These are phyloP conservation scores for Sphagnum tenellum DNA, from an alignment of 225 moss, liverwort and hornwort species.

Conservation along the genomic window DNA sequence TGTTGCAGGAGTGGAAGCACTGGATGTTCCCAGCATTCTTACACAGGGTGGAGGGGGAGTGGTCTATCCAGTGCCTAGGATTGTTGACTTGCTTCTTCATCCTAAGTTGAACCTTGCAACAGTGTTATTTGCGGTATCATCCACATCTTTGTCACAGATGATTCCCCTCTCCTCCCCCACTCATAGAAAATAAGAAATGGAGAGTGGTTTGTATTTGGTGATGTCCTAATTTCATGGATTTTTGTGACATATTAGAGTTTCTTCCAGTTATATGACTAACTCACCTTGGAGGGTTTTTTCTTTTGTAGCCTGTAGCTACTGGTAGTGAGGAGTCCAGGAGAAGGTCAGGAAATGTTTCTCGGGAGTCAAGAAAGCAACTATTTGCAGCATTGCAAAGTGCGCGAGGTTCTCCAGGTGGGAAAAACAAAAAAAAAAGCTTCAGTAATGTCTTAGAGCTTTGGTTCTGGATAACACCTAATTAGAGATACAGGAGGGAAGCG, in stretches of 20 bases:
- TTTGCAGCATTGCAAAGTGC: constrained; percentile 92
- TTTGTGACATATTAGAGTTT: too few species aligned
- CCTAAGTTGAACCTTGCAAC: constrained; percentile 93
- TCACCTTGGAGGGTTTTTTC: neutral
- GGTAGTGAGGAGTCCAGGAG: constrained; percentile 82
- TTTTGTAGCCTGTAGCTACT: constrained; percentile 49
- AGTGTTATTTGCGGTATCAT: constrained; percentile 71
- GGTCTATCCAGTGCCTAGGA: constrained; percentile 86
- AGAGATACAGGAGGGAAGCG: too few species aligned
- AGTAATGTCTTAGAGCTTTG: too few species aligned
- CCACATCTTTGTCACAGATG: constrained; percentile 1
- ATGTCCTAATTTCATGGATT: too few species aligned
- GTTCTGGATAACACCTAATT: too few species aligned
- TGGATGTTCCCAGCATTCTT: constrained; percentile 84
- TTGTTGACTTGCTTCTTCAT: constrained; percentile 84
- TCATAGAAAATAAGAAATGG: too few species aligned
- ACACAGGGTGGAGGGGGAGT: constrained; percentile 76
- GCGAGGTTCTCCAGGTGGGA: constrained; percentile 83
- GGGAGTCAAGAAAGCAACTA: constrained; percentile 89
- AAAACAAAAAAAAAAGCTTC: neutral
- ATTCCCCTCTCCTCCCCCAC: neutral
- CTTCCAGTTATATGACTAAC: too few species aligned
- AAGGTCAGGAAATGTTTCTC: constrained; percentile 63
- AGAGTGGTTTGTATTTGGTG: too few species aligned
- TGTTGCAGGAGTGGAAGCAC: constrained; percentile 71